These are phyloP conservation scores for Hippophae tibetana DNA, from an alignment of 306 rosid species.

Conservation along the genomic window DNA sequence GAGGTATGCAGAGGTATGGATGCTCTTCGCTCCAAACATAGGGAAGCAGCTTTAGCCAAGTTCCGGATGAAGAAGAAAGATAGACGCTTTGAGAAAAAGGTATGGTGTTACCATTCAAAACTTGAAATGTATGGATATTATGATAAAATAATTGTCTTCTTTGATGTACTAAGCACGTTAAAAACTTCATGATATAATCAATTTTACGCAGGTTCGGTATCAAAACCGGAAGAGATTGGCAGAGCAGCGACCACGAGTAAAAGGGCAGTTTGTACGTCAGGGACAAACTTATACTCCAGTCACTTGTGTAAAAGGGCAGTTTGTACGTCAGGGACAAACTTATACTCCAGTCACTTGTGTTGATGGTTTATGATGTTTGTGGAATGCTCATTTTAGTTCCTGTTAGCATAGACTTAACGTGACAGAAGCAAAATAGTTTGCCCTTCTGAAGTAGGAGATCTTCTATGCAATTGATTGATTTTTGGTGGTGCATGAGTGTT, in stretches of 20 bases:
- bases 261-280: conserved; percentile 61
- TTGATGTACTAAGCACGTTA: neutral
- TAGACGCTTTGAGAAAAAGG: conserved; percentile 70
- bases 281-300: neutral
- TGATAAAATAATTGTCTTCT: neutral
- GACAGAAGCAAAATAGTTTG: no score
- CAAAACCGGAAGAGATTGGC: conserved; percentile 55
- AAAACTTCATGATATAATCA: neutral
- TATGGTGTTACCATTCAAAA: conserved; percentile 4
- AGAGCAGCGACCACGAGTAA: conserved; percentile 63
- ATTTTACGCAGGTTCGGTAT: conserved; percentile 46
- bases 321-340: conserved; percentile 34
- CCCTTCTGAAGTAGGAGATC: no score
- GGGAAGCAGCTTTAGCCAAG: conserved; percentile 68
- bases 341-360: neutral
- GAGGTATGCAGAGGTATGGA: conserved; percentile 29
- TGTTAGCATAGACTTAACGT: no score
- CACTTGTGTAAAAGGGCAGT: conserved; percentile 52
- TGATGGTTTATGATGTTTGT: conserved; percentile 22
- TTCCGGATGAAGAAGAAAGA: conserved; percentile 61
- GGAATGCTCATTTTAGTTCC: neutral
- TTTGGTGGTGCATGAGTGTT: no score
- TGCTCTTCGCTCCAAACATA: conserved; percentile 36
- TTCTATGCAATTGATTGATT: no score
- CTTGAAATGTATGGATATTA: neutral